Evolutionary conservation across 164 flowering plant species (phyloP).

Genomic region (Stephania japonica): DNA sequence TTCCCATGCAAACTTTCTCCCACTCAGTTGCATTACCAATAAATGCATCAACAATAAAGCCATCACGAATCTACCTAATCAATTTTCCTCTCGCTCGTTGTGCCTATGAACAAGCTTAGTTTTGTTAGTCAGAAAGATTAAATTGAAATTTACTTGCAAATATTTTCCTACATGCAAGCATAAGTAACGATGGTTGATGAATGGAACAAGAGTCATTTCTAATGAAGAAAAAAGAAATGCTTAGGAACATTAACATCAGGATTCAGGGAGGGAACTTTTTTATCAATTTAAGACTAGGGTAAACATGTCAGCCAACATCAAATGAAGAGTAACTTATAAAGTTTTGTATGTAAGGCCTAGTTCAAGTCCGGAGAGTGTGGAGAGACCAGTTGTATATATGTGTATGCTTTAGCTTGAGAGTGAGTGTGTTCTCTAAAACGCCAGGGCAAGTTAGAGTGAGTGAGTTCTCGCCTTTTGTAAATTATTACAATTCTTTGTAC

Average conservation of each 20-base stretch:
- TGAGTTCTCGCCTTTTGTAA: no score
- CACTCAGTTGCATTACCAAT: constrained; percentile 86
- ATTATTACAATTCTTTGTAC: no score
- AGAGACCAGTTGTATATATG: no score
- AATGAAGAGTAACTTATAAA: not conserved
- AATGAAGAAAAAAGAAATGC: no score
- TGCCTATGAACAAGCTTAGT: constrained; percentile 41
- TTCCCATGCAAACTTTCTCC: constrained; percentile 89
- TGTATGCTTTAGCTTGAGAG: no score
- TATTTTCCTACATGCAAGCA: not conserved
- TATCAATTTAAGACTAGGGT: not conserved
- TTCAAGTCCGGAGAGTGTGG: no score
- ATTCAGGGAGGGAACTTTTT: not conserved
- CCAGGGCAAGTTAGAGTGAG: no score
- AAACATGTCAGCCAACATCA: not conserved
- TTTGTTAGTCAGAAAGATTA: not conserved
- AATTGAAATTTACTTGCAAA: not conserved
- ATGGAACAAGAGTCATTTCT: no score
- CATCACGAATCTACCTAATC: constrained; percentile 54
- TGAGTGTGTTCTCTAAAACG: no score
- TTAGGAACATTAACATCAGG: no score
- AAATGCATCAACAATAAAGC: constrained; percentile 81
- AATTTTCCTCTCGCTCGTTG: constrained; percentile 85
- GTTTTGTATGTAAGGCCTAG: no score
- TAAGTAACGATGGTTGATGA: not conserved